Evolutionary conservation across 306 rosid genomes (phyloP).

Genomic region (Chamaecrista fasciculata): DNA sequence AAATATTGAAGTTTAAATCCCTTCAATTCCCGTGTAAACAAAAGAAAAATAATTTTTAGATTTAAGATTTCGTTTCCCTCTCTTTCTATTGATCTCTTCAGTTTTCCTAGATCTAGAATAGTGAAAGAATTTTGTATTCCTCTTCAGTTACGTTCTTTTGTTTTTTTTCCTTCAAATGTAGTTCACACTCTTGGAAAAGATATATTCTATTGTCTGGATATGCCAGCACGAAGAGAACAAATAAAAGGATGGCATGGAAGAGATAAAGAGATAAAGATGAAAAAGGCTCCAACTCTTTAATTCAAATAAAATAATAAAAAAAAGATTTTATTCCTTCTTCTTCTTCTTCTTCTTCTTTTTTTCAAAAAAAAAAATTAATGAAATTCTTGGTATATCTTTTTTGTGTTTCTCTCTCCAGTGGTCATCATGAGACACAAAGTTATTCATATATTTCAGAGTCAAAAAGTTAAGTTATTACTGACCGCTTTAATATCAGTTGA

Average conservation of each 20-base stretch:
- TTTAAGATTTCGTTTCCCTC: not conserved
- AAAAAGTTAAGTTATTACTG: constrained; percentile 56
- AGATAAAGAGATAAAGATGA: constrained; percentile 42
- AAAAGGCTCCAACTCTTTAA: constrained; percentile 45
- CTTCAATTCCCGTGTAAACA: too few relatives aligned
- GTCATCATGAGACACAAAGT: constrained; percentile 44
- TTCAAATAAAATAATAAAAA: constrained; percentile 45
- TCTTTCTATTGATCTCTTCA: not conserved
- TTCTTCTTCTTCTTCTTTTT: too few relatives aligned
- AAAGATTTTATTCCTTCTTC: constrained; percentile 4
- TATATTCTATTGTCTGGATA: constrained; percentile 34
- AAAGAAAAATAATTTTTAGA: too few relatives aligned
- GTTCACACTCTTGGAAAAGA: constrained; percentile 33
- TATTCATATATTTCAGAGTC: constrained; percentile 54
- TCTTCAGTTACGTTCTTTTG: not conserved
- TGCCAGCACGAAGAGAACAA: constrained; percentile 33
- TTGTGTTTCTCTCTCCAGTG: constrained; percentile 11
- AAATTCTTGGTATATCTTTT: too few relatives aligned
- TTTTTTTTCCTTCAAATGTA: not conserved
- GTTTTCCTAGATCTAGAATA: not conserved
- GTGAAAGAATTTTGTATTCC: not conserved
- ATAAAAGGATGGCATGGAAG: constrained; percentile 25
- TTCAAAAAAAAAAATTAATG: not conserved
- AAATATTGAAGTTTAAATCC: too few relatives aligned
- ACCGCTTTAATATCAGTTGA: constrained; percentile 81